Percentiles rank a stretch among this genome's conserved stretches.
Evolutionary conservation across 345 rosid genomes (phyloP).

Genomic region (Murraya koenigii): DNA sequence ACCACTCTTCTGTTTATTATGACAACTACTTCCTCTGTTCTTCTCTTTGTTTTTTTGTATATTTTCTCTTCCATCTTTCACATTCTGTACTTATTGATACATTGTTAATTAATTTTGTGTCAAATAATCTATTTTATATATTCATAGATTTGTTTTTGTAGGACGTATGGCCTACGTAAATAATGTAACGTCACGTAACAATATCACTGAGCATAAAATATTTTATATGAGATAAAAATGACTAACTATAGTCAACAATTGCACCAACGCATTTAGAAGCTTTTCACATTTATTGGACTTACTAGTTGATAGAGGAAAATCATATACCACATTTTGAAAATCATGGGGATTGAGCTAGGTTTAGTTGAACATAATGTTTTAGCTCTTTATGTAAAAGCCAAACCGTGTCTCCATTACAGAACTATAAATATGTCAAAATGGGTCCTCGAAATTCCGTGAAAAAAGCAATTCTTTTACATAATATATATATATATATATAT

Average conservation of each 20-base stretch:
- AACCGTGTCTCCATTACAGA: slow-evolving; percentile 41
- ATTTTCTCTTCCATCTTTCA: neutral
- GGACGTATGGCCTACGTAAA: neutral
- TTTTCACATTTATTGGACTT: too few species aligned
- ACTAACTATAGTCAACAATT: too few species aligned
- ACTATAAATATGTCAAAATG: slow-evolving; percentile 14
- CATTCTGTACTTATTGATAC: neutral
- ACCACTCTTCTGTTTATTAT: slow-evolving; percentile 29
- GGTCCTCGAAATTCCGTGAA: slow-evolving; percentile 32
- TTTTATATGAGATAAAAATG: too few species aligned
- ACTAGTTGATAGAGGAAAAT: neutral
- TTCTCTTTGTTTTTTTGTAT: slow-evolving; percentile 9
- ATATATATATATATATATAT: too few species aligned
- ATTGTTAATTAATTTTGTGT: neutral
- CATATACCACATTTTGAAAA: neutral
- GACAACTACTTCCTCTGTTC: slow-evolving; percentile 6
- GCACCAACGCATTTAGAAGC: too few species aligned
- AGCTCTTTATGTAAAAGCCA: slow-evolving; percentile 32
- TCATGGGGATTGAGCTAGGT: neutral
- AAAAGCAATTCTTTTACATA: neutral
- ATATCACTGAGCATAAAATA: too few species aligned
- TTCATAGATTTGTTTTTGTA: neutral
- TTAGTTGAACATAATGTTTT: neutral
- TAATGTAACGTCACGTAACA: too few species aligned
- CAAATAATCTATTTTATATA: too few species aligned